Evolutionary conservation across 2,329 filamentous ascomycete species (phyloP).

Genomic region (Teratosphaeria pseudoeucalypti): DNA sequence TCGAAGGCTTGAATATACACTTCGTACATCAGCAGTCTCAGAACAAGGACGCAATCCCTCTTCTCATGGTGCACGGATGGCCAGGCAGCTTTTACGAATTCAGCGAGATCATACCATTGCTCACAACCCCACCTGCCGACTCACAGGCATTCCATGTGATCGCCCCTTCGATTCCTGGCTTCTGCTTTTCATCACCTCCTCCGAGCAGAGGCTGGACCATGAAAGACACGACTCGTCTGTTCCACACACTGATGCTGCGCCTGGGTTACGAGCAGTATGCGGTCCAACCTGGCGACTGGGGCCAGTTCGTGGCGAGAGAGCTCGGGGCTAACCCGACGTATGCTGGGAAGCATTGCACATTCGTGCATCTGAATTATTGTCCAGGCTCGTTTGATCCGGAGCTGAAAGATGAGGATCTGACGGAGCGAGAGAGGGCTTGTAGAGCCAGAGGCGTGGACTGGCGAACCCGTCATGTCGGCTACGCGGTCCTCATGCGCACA

Average conservation of each 20-base stretch:
- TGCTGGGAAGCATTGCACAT: conserved; percentile 24
- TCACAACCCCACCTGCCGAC: conserved; percentile 11
- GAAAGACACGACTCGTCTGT: conserved; percentile 28
- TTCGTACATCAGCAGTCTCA: conserved; percentile 29
- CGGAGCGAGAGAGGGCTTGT: conserved; percentile 22
- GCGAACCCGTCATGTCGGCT: conserved; percentile 31
- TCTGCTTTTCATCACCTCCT: conserved; percentile 35
- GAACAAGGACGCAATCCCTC: conserved; percentile 29
- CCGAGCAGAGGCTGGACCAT: conserved; percentile 25
- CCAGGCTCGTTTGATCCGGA: conserved; percentile 26
- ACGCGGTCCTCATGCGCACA: conserved; percentile 34
- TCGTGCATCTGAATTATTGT: conserved; percentile 34
- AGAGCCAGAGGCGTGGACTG: conserved; percentile 27
- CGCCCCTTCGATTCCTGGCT: conserved; percentile 48
- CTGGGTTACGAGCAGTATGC: conserved; percentile 32
- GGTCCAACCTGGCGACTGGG: conserved; percentile 34
- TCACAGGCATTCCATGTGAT: conserved; percentile 45
- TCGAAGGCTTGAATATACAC: conserved; percentile 28
- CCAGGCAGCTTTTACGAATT: conserved; percentile 38
- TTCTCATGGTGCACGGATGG: conserved; percentile 37
- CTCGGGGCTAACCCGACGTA: conserved; percentile 23
- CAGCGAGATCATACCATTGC: conserved; percentile 28
- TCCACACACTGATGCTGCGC: conserved; percentile 30
- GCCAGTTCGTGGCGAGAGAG: conserved; percentile 31
- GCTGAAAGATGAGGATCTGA: conserved; percentile 10